Evolutionary conservation across 495 filamentous ascomycete species (phyloP).

Genomic region (Daldinia vernicosa): DNA sequence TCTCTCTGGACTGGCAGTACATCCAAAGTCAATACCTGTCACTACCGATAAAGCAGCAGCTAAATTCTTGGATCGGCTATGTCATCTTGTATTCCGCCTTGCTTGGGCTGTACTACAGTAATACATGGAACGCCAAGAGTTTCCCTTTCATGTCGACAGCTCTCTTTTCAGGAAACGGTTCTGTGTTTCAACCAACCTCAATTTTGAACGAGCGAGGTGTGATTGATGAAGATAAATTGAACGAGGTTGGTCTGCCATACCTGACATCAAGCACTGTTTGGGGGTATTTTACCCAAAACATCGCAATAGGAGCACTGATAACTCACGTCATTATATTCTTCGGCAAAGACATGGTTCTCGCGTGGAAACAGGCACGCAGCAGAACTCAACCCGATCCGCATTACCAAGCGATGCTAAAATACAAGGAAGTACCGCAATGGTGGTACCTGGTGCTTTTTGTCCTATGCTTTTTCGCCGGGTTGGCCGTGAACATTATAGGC

Average conservation of each 20-base stretch:
- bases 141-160: slow-evolving; percentile 61
- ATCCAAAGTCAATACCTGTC: slow-evolving; percentile 46
- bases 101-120: slow-evolving; percentile 58
- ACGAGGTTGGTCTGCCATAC: slow-evolving; percentile 24
- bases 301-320: slow-evolving; percentile 29
- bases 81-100: slow-evolving; percentile 54
- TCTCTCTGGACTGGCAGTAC: slow-evolving; percentile 68
- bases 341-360: slow-evolving; percentile 28
- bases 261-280: slow-evolving; percentile 28
- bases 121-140: slow-evolving; percentile 58
- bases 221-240: slow-evolving; percentile 17
- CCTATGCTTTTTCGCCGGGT: slow-evolving; percentile 58
- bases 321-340: slow-evolving; percentile 29
- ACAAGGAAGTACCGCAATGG: slow-evolving; percentile 57
- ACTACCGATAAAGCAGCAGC: slow-evolving; percentile 45
- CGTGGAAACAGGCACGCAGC: slow-evolving; percentile 30
- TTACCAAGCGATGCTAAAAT: slow-evolving; percentile 30
- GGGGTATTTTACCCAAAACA: slow-evolving; percentile 27
- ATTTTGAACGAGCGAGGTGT: slow-evolving; percentile 25
- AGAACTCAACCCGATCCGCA: slow-evolving; percentile 26
- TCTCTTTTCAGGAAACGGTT: slow-evolving; percentile 19
- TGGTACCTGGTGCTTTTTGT: slow-evolving; percentile 62
- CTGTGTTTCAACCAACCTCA: slow-evolving; percentile 20
- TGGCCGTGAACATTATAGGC: slow-evolving; percentile 58
- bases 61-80: slow-evolving; percentile 58